Conservation (phyloP, 2,329 filamentous ascomycete genomes). For the Acrodontium crateriforme region DNA sequence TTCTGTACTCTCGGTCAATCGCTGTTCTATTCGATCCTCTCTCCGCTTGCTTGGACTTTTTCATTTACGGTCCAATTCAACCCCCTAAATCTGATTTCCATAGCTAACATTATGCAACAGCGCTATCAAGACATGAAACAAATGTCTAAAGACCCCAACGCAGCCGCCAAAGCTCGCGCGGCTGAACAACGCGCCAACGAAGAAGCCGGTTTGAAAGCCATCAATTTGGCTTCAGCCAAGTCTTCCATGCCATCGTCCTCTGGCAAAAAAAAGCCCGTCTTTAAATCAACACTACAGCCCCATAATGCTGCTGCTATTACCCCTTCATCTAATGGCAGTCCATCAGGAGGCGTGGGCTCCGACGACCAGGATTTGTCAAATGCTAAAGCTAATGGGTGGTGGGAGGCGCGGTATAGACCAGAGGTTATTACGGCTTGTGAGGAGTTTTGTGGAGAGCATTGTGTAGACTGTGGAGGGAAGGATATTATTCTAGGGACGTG, state of each 20-base stretch:
- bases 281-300: constrained; percentile 16
- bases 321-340: too few relatives aligned
- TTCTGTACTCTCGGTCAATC: neutral
- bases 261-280: constrained; percentile 18
- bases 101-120: constrained; percentile 11
- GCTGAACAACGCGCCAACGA: constrained; percentile 44
- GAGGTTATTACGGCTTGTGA: neutral
- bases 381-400: constrained; percentile 5
- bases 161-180: constrained; percentile 50
- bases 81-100: constrained; percentile 1
- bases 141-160: constrained; percentile 59
- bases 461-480: too few relatives aligned
- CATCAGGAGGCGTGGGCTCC: too few relatives aligned
- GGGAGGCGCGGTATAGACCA: constrained; percentile 3
- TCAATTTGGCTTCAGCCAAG: constrained; percentile 25
- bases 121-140: constrained; percentile 79
- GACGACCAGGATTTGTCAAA: constrained; percentile 9
- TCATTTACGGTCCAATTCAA: neutral
- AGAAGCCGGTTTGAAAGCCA: constrained; percentile 46
- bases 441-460: too few relatives aligned
- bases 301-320: constrained; percentile 10
- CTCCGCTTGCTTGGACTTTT: neutral
- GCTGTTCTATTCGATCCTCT: too few relatives aligned
- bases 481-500: too few relatives aligned
- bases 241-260: neutral